These are phyloP conservation scores for Ceratocystis alfenasii DNA, from an alignment of 2,329 filamentous ascomycete genomes.

Conservation along the genomic window DNA sequence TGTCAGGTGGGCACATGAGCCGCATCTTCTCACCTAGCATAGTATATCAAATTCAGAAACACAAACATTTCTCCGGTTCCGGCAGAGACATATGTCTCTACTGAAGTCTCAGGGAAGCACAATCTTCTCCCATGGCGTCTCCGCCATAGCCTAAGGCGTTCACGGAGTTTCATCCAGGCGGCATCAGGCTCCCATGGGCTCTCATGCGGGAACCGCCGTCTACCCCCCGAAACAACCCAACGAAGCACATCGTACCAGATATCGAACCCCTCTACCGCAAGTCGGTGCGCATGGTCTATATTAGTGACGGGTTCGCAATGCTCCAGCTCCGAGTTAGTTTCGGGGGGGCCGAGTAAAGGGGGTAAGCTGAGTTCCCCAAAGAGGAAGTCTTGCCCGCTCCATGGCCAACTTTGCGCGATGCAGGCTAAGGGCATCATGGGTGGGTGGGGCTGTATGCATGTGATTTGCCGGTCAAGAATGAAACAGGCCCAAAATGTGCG, in stretches of 20 bases:
- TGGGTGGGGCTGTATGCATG: constrained; percentile 33
- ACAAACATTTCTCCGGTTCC: constrained; percentile 34
- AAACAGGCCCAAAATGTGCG: constrained; percentile 36
- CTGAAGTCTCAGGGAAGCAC: constrained; percentile 30
- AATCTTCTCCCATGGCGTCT: constrained; percentile 29
- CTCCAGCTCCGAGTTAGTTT: not conserved
- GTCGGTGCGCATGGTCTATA: constrained; percentile 24
- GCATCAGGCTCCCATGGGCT: constrained; percentile 33
- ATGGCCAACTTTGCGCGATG: constrained; percentile 29
- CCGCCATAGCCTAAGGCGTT: constrained; percentile 30
- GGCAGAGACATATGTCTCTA: constrained; percentile 32
- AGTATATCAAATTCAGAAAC: constrained; percentile 36
- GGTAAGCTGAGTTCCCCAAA: constrained; percentile 29
- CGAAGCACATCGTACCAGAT: constrained; percentile 34
- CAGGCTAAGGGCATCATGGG: constrained; percentile 30
- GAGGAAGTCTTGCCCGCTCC: constrained; percentile 31
- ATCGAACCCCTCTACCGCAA: constrained; percentile 34
- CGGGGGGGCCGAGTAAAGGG: not conserved
- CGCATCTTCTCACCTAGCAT: constrained; percentile 30
- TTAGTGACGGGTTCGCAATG: constrained; percentile 25
- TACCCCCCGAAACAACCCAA: constrained; percentile 34
- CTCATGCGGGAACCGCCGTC: constrained; percentile 32
- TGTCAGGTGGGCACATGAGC: not conserved
- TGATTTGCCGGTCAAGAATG: constrained; percentile 36
- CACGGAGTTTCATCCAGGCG: constrained; percentile 28